Evolutionary conservation across 1,284 basidiomycete species (phyloP), one percentile per base, ranked within the genome.

Genomic region (Rhodofomes roseus): DNA sequence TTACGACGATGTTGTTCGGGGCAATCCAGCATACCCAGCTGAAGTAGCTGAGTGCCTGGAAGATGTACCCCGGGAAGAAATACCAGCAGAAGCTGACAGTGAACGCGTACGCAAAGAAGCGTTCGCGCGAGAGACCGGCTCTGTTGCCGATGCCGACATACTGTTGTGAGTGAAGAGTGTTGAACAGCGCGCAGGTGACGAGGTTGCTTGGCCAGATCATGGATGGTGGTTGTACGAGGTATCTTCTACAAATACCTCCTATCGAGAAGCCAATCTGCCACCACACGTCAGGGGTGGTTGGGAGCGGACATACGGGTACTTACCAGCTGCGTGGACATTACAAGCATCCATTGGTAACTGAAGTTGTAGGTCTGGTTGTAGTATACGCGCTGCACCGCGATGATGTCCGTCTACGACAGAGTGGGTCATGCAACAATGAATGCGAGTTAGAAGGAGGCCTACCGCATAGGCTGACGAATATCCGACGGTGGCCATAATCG

Each of bases 241-340:
- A 85, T 0, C 79, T 75, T 4, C 81, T 72, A n/a, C 78, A 78
- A 27, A 86, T 66, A 1, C 89, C 89, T 0, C 87, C 85, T 64
- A 79, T 84, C 2, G 90, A 88, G 69, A 96, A 93, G 1, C 95
- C 95, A 46, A 94, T 89, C 70, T 96, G 91, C 0, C n/a, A 16
- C 25, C 4, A 22, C 4, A 31, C 9, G 56, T 31, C 12, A 2
- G 44, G 2, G 5, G 34, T 2, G 31, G 41, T 89, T 88, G 4
- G 88, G 14, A 23, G n/a, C 43, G 8, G 43, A 23, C 14, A 4
- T 34, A 7, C 16, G 20, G 9, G 23, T 14, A 54, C 65, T n/a
- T 20, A 94, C 88, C 48, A 96, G 78, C 68, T 73, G 71, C 5
- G 92, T 91, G 8, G 92, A 89, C 77, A 97, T 85, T 27, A 93